Evolutionary conservation across 257 asterid species (phyloP).

Genomic region (Solanum appendiculatum): DNA sequence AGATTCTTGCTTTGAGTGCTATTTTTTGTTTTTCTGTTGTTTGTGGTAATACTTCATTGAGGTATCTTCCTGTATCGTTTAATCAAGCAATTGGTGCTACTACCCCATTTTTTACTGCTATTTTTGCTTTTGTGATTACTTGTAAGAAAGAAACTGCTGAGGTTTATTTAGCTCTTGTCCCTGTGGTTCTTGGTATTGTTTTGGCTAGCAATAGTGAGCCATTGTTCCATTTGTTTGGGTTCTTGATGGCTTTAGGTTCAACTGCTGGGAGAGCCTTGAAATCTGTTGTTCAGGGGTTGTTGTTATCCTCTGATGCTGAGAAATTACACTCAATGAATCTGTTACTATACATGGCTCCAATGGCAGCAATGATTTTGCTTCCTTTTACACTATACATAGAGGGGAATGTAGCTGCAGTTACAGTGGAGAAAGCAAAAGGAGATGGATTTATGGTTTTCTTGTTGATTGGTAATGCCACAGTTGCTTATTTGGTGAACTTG

Average conservation of each 20-base stretch:
- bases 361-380: conserved; percentile 76
- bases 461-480: conserved; percentile 62
- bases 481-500: conserved; percentile 85
- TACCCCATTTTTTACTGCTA: conserved; percentile 90
- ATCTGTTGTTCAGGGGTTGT: conserved; percentile 84
- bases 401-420: conserved; percentile 62
- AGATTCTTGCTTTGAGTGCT: conserved; percentile 60
- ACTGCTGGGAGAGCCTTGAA: conserved; percentile 94
- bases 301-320: conserved; percentile 79
- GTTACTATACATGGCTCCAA: conserved; percentile 90
- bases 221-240: conserved; percentile 73
- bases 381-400: conserved; percentile 81
- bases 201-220: conserved; percentile 96
- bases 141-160: conserved; percentile 76
- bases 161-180: conserved; percentile 80
- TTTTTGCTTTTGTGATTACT: conserved; percentile 74
- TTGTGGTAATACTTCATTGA: conserved; percentile 83
- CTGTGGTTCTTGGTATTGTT: conserved; percentile 88
- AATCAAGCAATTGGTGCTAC: conserved; percentile 95
- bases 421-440: conserved; percentile 49
- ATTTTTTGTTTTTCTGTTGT: conserved; percentile 91
- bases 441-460: conserved; percentile 69
- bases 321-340: conserved; percentile 93
- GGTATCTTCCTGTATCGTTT: conserved; percentile 87
- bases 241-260: conserved; percentile 74